A percentile compares a stretch with the other conserved stretches of the same genome.
Evolutionary conservation across 2,329 filamentous ascomycete species (phyloP).

Genomic region (Emmonsia crescens): DNA sequence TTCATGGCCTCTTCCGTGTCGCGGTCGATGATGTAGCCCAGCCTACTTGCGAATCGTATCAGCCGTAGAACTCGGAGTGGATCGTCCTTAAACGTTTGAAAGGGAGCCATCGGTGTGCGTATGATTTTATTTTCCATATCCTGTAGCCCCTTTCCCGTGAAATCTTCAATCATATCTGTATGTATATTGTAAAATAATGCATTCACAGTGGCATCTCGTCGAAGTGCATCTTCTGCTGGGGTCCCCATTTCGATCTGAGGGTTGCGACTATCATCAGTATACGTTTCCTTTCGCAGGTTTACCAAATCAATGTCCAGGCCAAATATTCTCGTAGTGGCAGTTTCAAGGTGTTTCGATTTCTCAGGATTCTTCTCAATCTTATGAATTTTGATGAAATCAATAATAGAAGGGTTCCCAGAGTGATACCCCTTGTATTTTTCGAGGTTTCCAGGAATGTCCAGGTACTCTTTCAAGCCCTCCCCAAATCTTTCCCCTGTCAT

Average conservation of each 20-base stretch:
- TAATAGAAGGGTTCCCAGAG: slow-evolving; percentile 32
- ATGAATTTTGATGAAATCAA: slow-evolving; percentile 62
- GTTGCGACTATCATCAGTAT: slow-evolving; percentile 78
- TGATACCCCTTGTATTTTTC: slow-evolving; percentile 37
- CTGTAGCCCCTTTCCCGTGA: slow-evolving; percentile 59
- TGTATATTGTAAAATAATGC: slow-evolving; percentile 92
- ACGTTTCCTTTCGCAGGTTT: slow-evolving; percentile 85
- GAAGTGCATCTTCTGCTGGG: slow-evolving; percentile 75
- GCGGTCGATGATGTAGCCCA: slow-evolving; percentile 67
- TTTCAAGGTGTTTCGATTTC: slow-evolving; percentile 93
- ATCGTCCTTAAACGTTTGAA: slow-evolving; percentile 90
- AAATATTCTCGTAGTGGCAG: slow-evolving; percentile 73
- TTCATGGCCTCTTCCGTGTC: slow-evolving; percentile 63
- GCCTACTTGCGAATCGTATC: slow-evolving; percentile 78
- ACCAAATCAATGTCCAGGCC: slow-evolving; percentile 88
- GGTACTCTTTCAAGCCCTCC: slow-evolving; percentile 32
- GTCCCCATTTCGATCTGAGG: slow-evolving; percentile 91
- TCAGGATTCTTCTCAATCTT: slow-evolving; percentile 88
- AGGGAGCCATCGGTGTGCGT: slow-evolving; percentile 73
- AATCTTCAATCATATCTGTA: slow-evolving; percentile 69
- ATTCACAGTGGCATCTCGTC: slow-evolving; percentile 88
- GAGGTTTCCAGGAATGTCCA: slow-evolving; percentile 29
- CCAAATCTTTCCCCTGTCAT: slow-evolving; percentile 42
- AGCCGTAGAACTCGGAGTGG: slow-evolving; percentile 77
- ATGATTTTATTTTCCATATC: slow-evolving; percentile 67